phyloP scores from a whole-genome alignment of 1,139 yeast species.

The Suhomyces taliae region DNA sequence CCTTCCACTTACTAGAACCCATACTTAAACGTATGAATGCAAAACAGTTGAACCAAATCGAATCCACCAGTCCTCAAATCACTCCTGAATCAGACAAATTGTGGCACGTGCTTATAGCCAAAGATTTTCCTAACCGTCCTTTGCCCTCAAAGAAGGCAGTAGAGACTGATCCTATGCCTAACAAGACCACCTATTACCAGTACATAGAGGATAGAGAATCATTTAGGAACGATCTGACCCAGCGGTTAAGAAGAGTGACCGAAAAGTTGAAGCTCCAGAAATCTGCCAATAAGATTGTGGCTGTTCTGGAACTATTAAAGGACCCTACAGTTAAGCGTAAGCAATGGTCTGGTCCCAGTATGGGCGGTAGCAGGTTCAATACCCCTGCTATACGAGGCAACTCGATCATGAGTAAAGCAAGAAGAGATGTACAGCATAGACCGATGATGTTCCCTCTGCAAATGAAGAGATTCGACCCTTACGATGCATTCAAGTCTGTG shows the following conservation, averaged over 20 bases:
- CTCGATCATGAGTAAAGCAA: slow-evolving; percentile 39
- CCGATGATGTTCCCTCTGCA: slow-evolving; percentile 33
- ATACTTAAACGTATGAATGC: slow-evolving; percentile 45
- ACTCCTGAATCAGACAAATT: slow-evolving; percentile 50
- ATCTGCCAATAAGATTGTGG: slow-evolving; percentile 46
- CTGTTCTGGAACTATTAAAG: slow-evolving; percentile 36
- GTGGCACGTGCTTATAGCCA: slow-evolving; percentile 47
- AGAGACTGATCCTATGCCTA: slow-evolving; percentile 29
- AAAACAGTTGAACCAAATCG: slow-evolving; percentile 48
- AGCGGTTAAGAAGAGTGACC: slow-evolving; percentile 46
- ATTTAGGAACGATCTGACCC: slow-evolving; percentile 52
- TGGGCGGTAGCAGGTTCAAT: slow-evolving; percentile 10
- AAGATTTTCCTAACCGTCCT: slow-evolving; percentile 53
- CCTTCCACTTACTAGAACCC: slow-evolving; percentile 48
- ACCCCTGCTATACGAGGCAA: slow-evolving; percentile 12
- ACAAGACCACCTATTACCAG: slow-evolving; percentile 41
- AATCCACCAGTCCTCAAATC: slow-evolving; percentile 42
- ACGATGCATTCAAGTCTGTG: slow-evolving; percentile 21
- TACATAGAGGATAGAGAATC: slow-evolving; percentile 45
- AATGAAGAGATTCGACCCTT: slow-evolving; percentile 24
- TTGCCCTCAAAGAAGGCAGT: slow-evolving; percentile 6
- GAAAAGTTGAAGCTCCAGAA: slow-evolving; percentile 43
- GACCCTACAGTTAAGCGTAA: slow-evolving; percentile 41
- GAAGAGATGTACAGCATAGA: slow-evolving; percentile 33
- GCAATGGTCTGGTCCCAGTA: slow-evolving; percentile 1